Conservation (phyloP, 257 asterid species). For the Catharanthus roseus region DNA sequence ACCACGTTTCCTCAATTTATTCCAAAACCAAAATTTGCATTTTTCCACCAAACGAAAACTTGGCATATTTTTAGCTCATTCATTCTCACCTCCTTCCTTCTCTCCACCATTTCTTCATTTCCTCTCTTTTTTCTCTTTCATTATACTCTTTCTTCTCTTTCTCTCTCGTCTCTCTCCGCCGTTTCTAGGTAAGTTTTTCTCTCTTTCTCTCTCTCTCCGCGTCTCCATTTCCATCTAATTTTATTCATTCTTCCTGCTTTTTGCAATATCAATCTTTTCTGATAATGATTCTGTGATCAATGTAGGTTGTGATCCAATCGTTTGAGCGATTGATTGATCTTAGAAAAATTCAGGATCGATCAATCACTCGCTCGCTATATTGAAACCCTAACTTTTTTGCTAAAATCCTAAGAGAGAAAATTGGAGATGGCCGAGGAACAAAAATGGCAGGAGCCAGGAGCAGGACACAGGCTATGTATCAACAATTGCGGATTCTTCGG, state of each 20-base stretch:
- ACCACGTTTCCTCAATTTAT: neutral
- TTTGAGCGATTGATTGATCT: slow-evolving; percentile 36
- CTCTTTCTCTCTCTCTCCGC: too few relatives aligned
- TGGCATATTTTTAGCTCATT: neutral
- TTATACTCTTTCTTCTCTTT: neutral
- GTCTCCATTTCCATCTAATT: too few relatives aligned
- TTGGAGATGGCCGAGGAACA: slow-evolving; percentile 53
- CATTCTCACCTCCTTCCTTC: slow-evolving; percentile 1
- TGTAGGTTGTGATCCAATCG: slow-evolving; percentile 17
- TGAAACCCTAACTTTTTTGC: neutral
- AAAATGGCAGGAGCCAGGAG: slow-evolving; percentile 40
- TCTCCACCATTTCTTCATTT: slow-evolving; percentile 3
- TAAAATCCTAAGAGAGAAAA: neutral
- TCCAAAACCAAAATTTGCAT: neutral
- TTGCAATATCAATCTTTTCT: too few relatives aligned
- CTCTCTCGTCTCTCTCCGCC: neutral
- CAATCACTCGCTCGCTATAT: slow-evolving; percentile 19
- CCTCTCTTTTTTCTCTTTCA: neutral
- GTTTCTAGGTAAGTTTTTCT: neutral
- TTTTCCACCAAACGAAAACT: neutral
- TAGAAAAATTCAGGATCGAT: slow-evolving; percentile 18
- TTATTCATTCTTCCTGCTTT: neutral
- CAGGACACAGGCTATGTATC: slow-evolving; percentile 35
- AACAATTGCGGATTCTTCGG: slow-evolving; percentile 60
- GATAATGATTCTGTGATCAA: neutral